Evolutionary conservation across 148 eudicot genomes (phyloP).

Genomic region (Chenopodium album): DNA sequence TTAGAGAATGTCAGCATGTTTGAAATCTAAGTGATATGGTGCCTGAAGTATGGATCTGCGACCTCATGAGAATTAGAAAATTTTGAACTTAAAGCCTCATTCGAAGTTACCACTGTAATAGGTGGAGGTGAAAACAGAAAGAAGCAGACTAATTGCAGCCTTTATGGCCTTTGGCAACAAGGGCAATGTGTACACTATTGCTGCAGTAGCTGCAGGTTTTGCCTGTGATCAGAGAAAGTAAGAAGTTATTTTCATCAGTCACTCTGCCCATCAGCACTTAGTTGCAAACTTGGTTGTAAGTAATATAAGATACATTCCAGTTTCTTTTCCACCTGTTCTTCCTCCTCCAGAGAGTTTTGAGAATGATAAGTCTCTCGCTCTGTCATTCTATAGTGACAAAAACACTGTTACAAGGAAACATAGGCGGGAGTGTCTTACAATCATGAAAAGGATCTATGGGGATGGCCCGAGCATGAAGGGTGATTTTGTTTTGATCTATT

Average conservation of each 20-base stretch:
- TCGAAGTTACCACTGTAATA: neutral
- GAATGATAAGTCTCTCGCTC: conserved; percentile 35
- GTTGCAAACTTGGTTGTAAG: conserved; percentile 44
- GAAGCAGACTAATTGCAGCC: conserved; percentile 53
- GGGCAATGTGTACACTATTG: conserved; percentile 82
- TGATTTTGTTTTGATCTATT: conserved; percentile 78
- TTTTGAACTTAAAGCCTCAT: neutral
- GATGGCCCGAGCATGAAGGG: conserved; percentile 46
- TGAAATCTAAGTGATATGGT: too few relatives aligned
- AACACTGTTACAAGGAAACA: conserved; percentile 47
- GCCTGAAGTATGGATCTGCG: too few relatives aligned
- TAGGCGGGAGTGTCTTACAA: conserved; percentile 55
- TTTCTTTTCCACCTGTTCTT: conserved; percentile 78
- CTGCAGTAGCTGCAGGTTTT: conserved; percentile 86
- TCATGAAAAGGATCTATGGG: conserved; percentile 65
- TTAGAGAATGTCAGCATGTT: too few relatives aligned
- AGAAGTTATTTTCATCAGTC: conserved; percentile 64
- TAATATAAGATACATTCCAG: conserved; percentile 45
- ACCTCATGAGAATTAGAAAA: too few relatives aligned
- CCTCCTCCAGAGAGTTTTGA: conserved; percentile 49
- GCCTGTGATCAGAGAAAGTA: conserved; percentile 62
- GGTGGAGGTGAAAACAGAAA: conserved; percentile 26
- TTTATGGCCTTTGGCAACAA: conserved; percentile 97
- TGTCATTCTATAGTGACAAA: conserved; percentile 52
- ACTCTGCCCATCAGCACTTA: too few relatives aligned